These are phyloP conservation scores for Ceratobasidium sp. DNA, from an alignment of 1,284 basidiomycete genomes.

Conservation along the genomic window DNA sequence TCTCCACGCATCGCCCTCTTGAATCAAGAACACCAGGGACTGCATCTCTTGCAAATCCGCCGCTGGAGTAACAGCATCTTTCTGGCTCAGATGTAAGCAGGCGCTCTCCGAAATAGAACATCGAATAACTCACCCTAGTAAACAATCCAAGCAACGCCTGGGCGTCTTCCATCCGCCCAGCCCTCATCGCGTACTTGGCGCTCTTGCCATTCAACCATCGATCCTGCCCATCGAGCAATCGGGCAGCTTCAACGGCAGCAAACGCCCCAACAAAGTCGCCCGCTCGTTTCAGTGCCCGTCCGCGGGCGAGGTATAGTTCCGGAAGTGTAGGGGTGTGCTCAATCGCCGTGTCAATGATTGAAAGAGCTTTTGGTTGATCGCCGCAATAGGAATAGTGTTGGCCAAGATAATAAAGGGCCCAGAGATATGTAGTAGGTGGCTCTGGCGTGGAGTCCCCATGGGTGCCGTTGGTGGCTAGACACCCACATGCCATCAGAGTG, in stretches of 20 bases:
- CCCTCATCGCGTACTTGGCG: conserved; percentile 89
- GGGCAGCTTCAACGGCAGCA: conserved; percentile 79
- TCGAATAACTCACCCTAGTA: conserved; percentile 73
- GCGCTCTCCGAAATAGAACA: not conserved
- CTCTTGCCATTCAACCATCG: conserved; percentile 94
- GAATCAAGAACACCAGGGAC: conserved; percentile 85
- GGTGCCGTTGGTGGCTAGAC: conserved; percentile 33
- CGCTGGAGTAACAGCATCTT: conserved; percentile 80
- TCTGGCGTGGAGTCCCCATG: conserved; percentile 49
- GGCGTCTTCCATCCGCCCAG: conserved; percentile 79
- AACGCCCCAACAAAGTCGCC: conserved; percentile 85
- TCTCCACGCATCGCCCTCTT: conserved; percentile 79
- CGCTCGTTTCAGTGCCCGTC: conserved; percentile 84
- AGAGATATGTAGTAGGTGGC: conserved; percentile 88
- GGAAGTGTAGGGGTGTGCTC: conserved; percentile 93
- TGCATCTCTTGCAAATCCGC: conserved; percentile 97
- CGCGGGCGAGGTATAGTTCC: conserved; percentile 87
- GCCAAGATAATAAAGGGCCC: conserved; percentile 94
- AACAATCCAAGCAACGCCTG: conserved; percentile 79
- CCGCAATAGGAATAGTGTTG: conserved; percentile 84
- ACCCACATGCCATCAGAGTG: not conserved
- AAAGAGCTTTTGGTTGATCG: conserved; percentile 66
- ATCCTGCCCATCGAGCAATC: conserved; percentile 91
- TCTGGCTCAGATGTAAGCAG: conserved; percentile 56
- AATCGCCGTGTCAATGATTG: conserved; percentile 70